Evolutionary conservation across 2,329 filamentous ascomycete species (phyloP).

Genomic region (Aspergillus niger): DNA sequence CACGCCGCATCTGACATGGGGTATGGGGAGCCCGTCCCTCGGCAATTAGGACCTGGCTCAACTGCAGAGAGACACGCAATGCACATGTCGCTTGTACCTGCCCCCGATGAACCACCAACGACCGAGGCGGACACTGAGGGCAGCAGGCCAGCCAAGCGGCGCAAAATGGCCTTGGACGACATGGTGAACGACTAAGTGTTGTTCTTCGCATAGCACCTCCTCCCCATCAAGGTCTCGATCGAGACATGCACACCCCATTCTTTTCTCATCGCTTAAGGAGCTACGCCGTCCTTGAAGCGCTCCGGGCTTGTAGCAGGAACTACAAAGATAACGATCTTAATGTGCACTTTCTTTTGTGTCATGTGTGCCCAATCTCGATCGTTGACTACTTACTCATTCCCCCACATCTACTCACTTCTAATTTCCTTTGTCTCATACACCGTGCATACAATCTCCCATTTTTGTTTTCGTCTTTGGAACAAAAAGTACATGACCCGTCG

Average conservation of each 20-base stretch:
- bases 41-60: constrained; percentile 25
- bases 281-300: neutral
- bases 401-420: neutral
- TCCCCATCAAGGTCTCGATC: neutral
- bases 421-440: neutral
- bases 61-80: constrained; percentile 21
- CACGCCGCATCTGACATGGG: constrained; percentile 27
- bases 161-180: constrained; percentile 44
- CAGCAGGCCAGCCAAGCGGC: constrained; percentile 36
- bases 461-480: neutral
- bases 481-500: constrained; percentile 6
- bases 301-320: constrained; percentile 25
- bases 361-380: constrained; percentile 11
- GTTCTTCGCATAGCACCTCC: neutral
- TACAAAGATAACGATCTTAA: constrained; percentile 25
- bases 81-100: constrained; percentile 19
- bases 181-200: constrained; percentile 41
- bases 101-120: constrained; percentile 18
- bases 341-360: constrained; percentile 25
- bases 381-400: neutral
- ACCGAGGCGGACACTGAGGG: constrained; percentile 26
- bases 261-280: neutral
- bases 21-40: constrained; percentile 25
- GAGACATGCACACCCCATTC: constrained; percentile 11
- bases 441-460: neutral